These are phyloP conservation scores for Penicillium steckii DNA, from an alignment of 495 filamentous ascomycete genomes.

Conservation along the genomic window DNA sequence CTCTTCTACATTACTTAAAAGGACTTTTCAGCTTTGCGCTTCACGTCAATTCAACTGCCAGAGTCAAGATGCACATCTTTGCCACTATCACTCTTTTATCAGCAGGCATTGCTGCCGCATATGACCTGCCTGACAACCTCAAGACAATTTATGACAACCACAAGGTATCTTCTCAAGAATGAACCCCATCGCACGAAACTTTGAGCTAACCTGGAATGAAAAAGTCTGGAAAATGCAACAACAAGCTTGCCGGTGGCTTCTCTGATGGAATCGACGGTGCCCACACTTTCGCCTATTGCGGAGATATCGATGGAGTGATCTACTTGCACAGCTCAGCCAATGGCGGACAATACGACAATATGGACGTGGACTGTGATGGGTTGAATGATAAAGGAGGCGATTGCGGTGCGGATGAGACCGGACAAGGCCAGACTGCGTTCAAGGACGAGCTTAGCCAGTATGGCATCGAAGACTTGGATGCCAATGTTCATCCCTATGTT, in stretches of 20 bases:
- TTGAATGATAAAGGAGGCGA: constrained; percentile 45
- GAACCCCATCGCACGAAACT: background rate
- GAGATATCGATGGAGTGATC: constrained; percentile 28
- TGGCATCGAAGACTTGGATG: constrained; percentile 57
- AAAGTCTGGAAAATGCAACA: constrained; percentile 23
- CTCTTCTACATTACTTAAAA: background rate
- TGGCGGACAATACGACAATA: constrained; percentile 34
- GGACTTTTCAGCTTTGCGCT: background rate
- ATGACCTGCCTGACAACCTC: constrained; percentile 29
- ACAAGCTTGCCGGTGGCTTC: constrained; percentile 25
- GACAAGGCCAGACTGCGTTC: constrained; percentile 57
- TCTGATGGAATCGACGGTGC: constrained; percentile 17
- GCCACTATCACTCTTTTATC: background rate
- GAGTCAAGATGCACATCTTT: constrained; percentile 4
- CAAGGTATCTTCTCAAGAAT: constrained; percentile 12
- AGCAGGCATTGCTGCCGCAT: constrained; percentile 11
- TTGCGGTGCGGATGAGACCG: constrained; percentile 49
- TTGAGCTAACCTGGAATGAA: too few species aligned
- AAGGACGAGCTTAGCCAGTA: constrained; percentile 39
- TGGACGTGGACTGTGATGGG: constrained; percentile 72
- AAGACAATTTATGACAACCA: constrained; percentile 28
- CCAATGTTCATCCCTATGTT: constrained; percentile 62
- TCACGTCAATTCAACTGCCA: background rate
- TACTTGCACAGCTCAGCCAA: constrained; percentile 25
- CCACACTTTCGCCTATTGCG: constrained; percentile 25